These are phyloP conservation scores for Leccinum rimulosum DNA, from an alignment of 768 basidiomycete species.

Conservation along the genomic window DNA sequence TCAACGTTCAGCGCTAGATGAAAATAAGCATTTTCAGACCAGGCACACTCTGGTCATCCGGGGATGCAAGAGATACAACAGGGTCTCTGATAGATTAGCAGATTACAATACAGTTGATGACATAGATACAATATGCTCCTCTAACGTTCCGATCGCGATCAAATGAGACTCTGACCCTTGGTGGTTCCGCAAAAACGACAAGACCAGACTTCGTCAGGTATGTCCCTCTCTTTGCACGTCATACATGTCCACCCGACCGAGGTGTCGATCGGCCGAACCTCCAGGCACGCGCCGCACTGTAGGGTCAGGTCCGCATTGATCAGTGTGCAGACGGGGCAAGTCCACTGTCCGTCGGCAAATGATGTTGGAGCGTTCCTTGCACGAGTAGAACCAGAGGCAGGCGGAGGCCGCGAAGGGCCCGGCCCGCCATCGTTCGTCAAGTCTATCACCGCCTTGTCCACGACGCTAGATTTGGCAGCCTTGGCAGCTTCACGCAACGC, in stretches of 20 bases:
- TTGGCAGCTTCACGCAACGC: conserved; percentile 64
- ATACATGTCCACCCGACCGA: conserved; percentile 60
- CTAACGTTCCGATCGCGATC: not conserved
- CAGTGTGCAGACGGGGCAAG: conserved; percentile 63
- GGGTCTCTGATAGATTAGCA: no score
- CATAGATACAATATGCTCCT: not conserved
- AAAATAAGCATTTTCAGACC: no score
- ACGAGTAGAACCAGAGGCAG: not conserved
- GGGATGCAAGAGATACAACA: no score
- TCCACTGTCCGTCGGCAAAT: conserved; percentile 38
- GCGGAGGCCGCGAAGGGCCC: conserved; percentile 6
- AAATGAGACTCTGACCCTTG: conserved; percentile 38
- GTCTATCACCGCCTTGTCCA: conserved; percentile 54
- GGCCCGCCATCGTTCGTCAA: conserved; percentile 42
- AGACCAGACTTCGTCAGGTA: conserved; percentile 68
- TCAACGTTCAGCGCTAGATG: no score
- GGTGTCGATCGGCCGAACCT: conserved; percentile 36
- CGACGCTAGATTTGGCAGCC: conserved; percentile 65
- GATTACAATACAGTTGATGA: conserved; percentile 1
- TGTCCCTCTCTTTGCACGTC: conserved; percentile 60
- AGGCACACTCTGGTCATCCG: no score
- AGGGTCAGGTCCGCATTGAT: conserved; percentile 48
- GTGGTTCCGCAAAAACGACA: conserved; percentile 72
- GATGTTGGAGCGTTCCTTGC: not conserved
- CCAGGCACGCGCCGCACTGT: conserved; percentile 62